A percentile compares a stretch with the other conserved stretches of the same genome.
phyloP scores from a whole-genome alignment of 306 rosid species.

The Citrullus amarus region DNA sequence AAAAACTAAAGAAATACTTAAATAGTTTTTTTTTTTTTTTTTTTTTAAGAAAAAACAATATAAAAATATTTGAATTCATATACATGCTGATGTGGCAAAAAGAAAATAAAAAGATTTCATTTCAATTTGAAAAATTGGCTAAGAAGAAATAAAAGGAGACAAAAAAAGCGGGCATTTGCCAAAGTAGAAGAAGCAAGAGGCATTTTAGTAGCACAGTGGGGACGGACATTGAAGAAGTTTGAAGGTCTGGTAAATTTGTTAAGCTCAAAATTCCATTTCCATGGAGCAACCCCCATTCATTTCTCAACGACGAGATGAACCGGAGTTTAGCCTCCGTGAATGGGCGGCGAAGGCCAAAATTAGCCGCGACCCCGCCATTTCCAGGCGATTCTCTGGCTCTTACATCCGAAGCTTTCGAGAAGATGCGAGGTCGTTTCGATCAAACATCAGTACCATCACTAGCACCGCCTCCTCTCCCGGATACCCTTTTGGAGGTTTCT shows the following conservation, averaged over 20 bases:
- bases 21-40: not conserved
- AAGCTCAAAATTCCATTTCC: conserved; percentile 20
- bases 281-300: conserved; percentile 35
- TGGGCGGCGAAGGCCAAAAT: conserved; percentile 46
- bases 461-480: conserved; percentile 97
- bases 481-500: conserved; percentile 49
- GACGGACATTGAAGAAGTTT: not conserved
- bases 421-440: conserved; percentile 68
- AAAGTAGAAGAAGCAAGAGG: not conserved
- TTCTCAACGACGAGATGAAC: conserved; percentile 40
- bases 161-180: not conserved
- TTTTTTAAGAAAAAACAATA: not conserved
- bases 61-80: not conserved
- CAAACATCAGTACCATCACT: conserved; percentile 64
- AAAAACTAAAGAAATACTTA: too few relatives aligned
- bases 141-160: not conserved
- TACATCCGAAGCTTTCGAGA: conserved; percentile 76
- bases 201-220: not conserved
- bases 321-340: conserved; percentile 58
- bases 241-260: conserved; percentile 14
- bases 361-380: conserved; percentile 40
- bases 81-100: not conserved
- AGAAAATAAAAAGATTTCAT: not conserved
- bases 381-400: conserved; percentile 78
- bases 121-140: not conserved